Conservation (phyloP, 164 flowering plant genomes). For the Santalum album region DNA sequence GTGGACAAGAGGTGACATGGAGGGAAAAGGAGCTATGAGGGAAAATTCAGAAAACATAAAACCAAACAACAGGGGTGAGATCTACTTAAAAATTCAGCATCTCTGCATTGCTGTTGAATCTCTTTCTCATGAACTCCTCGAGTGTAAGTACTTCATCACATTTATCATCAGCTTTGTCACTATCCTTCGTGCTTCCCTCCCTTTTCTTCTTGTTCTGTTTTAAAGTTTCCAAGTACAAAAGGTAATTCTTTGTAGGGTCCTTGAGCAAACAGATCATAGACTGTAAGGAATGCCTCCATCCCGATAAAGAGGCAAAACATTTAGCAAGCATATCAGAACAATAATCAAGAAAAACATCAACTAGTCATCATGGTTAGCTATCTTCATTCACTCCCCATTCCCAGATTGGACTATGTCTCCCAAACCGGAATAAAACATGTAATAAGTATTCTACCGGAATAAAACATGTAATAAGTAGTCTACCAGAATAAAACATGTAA, state of each 20-base stretch:
- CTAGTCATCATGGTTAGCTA: conserved; percentile 28
- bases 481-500: conserved; percentile 10
- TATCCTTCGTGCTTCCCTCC: not conserved
- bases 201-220: not conserved
- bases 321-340: conserved; percentile 23
- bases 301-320: conserved; percentile 27
- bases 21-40: no score
- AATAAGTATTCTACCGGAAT: conserved; percentile 8
- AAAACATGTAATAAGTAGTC: conserved; percentile 11
- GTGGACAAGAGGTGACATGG: no score
- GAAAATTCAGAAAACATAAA: no score
- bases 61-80: no score
- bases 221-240: conserved; percentile 13
- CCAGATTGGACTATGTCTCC: conserved; percentile 54
- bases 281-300: conserved; percentile 27
- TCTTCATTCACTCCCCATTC: conserved; percentile 35
- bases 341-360: conserved; percentile 34
- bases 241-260: conserved; percentile 19
- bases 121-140: conserved; percentile 20
- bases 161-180: not conserved
- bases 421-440: conserved; percentile 30
- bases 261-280: conserved; percentile 30
- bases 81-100: conserved; percentile 14
- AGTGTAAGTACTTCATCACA: conserved; percentile 9
- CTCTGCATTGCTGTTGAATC: conserved; percentile 3